Conservation (phyloP, 2,329 filamentous ascomycete genomes). For the Monosporascus ibericus region DNA sequence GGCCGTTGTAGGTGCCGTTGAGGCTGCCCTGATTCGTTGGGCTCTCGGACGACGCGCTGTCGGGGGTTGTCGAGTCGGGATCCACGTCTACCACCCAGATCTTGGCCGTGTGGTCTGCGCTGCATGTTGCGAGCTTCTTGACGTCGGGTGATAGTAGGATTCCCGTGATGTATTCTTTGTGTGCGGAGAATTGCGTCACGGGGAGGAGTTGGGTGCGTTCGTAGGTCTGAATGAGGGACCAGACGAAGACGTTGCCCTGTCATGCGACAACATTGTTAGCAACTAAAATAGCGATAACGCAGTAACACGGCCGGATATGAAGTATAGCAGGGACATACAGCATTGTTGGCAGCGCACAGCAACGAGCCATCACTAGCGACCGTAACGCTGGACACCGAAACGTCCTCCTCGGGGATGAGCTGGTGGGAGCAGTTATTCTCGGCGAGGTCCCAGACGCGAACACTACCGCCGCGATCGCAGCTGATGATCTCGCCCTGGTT, state of each 20-base stretch:
- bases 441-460: conserved; percentile 91
- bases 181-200: conserved; percentile 82
- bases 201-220: conserved; percentile 81
- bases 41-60: conserved; percentile 1
- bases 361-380: conserved; percentile 91
- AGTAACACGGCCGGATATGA: background rate
- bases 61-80: conserved; percentile 21
- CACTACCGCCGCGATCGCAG: conserved; percentile 87
- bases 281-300: background rate
- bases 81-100: conserved; percentile 92
- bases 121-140: conserved; percentile 89
- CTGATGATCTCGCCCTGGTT: conserved; percentile 98
- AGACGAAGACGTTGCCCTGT: conserved; percentile 94
- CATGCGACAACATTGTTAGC: too few species aligned
- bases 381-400: conserved; percentile 88
- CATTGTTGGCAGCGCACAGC: conserved; percentile 88
- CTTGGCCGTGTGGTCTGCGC: conserved; percentile 86
- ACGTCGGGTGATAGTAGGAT: conserved; percentile 89
- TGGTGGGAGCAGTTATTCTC: conserved; percentile 97
- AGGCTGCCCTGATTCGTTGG: background rate
- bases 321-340: conserved; percentile 43
- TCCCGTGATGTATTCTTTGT: conserved; percentile 88
- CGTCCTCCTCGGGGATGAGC: conserved; percentile 91
- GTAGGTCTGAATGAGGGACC: conserved; percentile 80
- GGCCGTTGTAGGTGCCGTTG: conserved; percentile 1